A percentile compares a stretch with the other conserved stretches of the same genome.
Conservation (phyloP, 177 flowering plant species). For the Vitis hybrid region DNA sequence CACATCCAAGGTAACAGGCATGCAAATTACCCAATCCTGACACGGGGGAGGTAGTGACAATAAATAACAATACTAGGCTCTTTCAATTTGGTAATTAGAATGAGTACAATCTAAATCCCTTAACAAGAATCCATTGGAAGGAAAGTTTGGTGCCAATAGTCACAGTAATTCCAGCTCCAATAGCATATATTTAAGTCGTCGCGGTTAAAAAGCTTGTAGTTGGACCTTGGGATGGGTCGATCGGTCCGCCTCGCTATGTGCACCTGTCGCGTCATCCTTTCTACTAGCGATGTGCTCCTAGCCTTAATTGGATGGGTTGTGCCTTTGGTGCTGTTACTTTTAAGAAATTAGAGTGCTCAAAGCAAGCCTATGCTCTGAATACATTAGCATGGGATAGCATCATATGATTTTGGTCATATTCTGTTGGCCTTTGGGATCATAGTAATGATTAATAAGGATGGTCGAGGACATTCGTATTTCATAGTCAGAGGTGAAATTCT, state of each 20-base stretch:
- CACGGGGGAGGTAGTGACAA: constrained; percentile 4
- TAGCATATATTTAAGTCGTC: no score
- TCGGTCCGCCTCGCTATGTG: no score
- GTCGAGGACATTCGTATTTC: constrained; percentile 40
- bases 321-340: no score
- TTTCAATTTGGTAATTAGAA: background rate
- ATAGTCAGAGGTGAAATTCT: constrained; percentile 66
- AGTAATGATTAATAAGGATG: constrained; percentile 22
- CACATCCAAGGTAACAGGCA: constrained; percentile 1
- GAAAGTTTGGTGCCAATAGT: no score
- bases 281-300: no score
- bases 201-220: no score
- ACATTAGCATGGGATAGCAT: constrained; percentile 20
- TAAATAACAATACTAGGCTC: constrained; percentile 5
- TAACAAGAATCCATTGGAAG: background rate
- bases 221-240: no score
- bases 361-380: background rate
- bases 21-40: constrained; percentile 5
- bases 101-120: background rate
- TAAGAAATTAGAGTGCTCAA: no score
- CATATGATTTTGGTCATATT: constrained; percentile 14
- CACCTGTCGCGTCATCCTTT: no score
- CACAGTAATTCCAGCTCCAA: no score
- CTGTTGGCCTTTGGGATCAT: background rate
- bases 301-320: no score